Base-by-base conservation (phyloP, 2,329 filamentous ascomycete genomes). In the Diaporthe sp. region DNA sequence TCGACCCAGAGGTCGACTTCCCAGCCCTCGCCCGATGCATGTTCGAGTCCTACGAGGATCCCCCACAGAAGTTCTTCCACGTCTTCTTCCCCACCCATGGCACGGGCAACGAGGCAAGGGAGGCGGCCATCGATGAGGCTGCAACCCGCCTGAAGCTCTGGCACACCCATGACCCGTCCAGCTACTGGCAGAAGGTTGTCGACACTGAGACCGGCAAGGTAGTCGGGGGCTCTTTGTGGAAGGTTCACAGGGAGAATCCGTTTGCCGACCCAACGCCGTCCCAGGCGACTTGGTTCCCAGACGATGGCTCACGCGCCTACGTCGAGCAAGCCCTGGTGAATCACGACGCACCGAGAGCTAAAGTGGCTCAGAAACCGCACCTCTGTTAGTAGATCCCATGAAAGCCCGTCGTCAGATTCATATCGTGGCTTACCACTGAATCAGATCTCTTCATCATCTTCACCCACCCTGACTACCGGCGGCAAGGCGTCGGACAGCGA, bases 261-360 rank as follows among this genome's bases (percentile, higher is more conserved):
- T 83, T 81, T 62, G 76, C 76, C 5, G 37, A 77, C 1, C 72
- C 74, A 2, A 15, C 74, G 0, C 37, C 70, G 17, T 12, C 71
- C 44, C 74, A 79, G 28, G 81, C 79, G 17, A 79, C 79, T 13
- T 83, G 82, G 83, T 84, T 81, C 57, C 83, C 82, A 0, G 78
- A 83, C 58, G 81, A 78, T n/a, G 72, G 78, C 2, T 77, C 79
- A 6, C 79, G 79, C 15, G 25, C 37, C 0, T 80, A 78, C 31
- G 79, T 74, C 2, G 80, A 80, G 74, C 53, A 80, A 51, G 74
- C 59, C 2, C 31, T 81, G 4, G 58, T 72, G 13, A 77, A 62
- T 3, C 76, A 71, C 44, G 9, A 2, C 19, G 55, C 55, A 31
- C 72, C 62, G 19, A 58, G 72, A 31, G 39, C 39, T 34, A 22